A percentile compares a stretch with the other conserved stretches of the same genome.
Evolutionary conservation across 202 grass and related monocot genomes (phyloP).

Genomic region (Carex arenaria): DNA sequence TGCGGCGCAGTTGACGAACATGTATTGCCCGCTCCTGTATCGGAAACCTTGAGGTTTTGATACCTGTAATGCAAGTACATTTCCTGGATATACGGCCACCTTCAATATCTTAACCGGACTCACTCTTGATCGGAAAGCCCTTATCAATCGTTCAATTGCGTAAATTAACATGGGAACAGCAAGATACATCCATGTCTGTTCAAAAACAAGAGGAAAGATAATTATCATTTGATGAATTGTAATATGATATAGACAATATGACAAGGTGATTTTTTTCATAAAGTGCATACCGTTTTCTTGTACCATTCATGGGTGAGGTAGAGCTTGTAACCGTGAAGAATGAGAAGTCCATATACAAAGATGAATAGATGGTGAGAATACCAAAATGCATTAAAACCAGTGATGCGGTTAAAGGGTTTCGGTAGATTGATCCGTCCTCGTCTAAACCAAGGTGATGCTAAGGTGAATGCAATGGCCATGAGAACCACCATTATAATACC

Average conservation of each 20-base stretch:
- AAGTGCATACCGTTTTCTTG: slow-evolving; percentile 52
- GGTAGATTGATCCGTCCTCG: slow-evolving; percentile 38
- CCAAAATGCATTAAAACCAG: slow-evolving; percentile 89
- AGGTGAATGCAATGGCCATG: slow-evolving; percentile 61
- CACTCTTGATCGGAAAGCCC: slow-evolving; percentile 72
- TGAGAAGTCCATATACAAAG: slow-evolving; percentile 61
- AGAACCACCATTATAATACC: slow-evolving; percentile 63
- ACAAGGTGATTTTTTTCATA: background rate
- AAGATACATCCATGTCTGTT: slow-evolving; percentile 98
- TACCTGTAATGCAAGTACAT: slow-evolving; percentile 84
- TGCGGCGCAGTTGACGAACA: slow-evolving; percentile 86
- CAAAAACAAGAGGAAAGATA: background rate
- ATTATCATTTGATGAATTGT: background rate
- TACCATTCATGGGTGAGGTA: slow-evolving; percentile 68
- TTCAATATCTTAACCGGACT: slow-evolving; percentile 80
- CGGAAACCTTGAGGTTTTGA: slow-evolving; percentile 72
- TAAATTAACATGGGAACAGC: slow-evolving; percentile 78
- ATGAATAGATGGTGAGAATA: slow-evolving; percentile 87
- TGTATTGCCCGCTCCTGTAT: slow-evolving; percentile 89
- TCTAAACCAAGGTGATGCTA: slow-evolving; percentile 69
- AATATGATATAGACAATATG: background rate
- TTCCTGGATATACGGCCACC: slow-evolving; percentile 97
- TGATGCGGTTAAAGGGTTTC: slow-evolving; percentile 26
- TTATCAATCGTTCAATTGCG: slow-evolving; percentile 63
- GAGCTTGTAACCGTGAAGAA: slow-evolving; percentile 56